Evolutionary conservation across 2,329 filamentous ascomycete species (phyloP).

Genomic region (Colletotrichum lentis): DNA sequence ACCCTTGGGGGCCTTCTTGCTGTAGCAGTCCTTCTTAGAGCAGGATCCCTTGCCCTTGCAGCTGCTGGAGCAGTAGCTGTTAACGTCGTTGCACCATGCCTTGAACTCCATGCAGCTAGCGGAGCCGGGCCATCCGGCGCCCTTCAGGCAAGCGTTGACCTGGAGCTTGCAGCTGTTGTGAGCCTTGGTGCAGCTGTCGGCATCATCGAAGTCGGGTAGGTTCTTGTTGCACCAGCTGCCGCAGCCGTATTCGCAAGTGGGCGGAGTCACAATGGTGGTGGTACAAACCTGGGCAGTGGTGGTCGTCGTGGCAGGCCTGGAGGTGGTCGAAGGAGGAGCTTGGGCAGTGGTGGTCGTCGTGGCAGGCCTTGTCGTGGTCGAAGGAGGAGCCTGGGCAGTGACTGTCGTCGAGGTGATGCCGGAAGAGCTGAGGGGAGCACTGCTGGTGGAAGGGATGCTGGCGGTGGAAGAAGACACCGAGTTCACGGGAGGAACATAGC

Average conservation of each 20-base stretch:
- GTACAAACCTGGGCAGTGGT: slow-evolving; percentile 57
- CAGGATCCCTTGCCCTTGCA: slow-evolving; percentile 50
- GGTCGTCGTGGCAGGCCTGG: slow-evolving; percentile 43
- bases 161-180: slow-evolving; percentile 58
- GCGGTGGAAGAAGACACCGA: slow-evolving; percentile 28
- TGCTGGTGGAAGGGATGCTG: slow-evolving; percentile 21
- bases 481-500: slow-evolving; percentile 45
- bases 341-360: slow-evolving; percentile 14
- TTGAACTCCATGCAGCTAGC: slow-evolving; percentile 59
- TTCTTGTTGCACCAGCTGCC: slow-evolving; percentile 63
- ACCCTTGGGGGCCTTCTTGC: slow-evolving; percentile 51
- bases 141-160: slow-evolving; percentile 59
- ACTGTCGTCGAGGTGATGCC: slow-evolving; percentile 37
- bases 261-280: slow-evolving; percentile 54
- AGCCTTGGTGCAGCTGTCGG: slow-evolving; percentile 52
- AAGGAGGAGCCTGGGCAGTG: slow-evolving; percentile 28
- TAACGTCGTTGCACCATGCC: slow-evolving; percentile 58
- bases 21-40: slow-evolving; percentile 55
- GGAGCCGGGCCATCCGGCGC: slow-evolving; percentile 60
- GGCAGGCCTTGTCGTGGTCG: slow-evolving; percentile 33
- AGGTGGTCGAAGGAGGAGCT: slow-evolving; percentile 33
- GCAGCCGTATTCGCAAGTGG: slow-evolving; percentile 62
- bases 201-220: slow-evolving; percentile 58
- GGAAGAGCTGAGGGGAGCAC: slow-evolving; percentile 37
- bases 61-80: slow-evolving; percentile 53